These are phyloP conservation scores for Pythium graminicola DNA, from an alignment of 352 stramenopile genomes.

Conservation along the genomic window DNA sequence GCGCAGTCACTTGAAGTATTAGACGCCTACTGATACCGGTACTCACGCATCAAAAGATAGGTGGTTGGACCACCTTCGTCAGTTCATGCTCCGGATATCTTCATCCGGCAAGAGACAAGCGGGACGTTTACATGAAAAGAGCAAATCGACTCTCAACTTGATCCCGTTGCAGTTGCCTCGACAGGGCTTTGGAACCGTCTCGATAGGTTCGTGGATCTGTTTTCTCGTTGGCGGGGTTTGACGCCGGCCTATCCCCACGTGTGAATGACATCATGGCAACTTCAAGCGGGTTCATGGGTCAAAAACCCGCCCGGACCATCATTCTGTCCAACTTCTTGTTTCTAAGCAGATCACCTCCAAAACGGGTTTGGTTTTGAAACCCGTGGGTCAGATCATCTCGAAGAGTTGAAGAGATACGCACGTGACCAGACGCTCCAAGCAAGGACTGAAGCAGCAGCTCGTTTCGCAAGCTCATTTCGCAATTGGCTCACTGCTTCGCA, in stretches of 20 bases:
- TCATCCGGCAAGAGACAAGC: not conserved
- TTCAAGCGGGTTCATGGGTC: slow-evolving; percentile 12
- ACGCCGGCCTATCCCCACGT: slow-evolving; percentile 1
- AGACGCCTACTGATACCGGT: too few species aligned
- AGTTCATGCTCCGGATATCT: slow-evolving; percentile 13
- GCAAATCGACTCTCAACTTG: slow-evolving; percentile 3
- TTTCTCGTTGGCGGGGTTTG: slow-evolving; percentile 1
- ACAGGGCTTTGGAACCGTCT: slow-evolving; percentile 6
- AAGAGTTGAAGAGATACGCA: slow-evolving; percentile 17
- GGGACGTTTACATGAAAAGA: slow-evolving; percentile 2
- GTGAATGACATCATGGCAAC: slow-evolving; percentile 8
- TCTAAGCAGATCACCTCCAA: not conserved
- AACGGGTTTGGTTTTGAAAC: slow-evolving; percentile 1
- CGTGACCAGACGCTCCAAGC: not conserved
- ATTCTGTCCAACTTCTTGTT: not conserved
- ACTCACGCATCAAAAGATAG: slow-evolving; percentile 11
- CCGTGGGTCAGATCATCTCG: slow-evolving; percentile 13
- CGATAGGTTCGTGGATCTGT: slow-evolving; percentile 5
- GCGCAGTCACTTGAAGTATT: slow-evolving; percentile 19
- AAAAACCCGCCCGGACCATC: slow-evolving; percentile 3
- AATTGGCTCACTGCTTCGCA: slow-evolving; percentile 4
- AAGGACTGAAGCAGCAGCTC: slow-evolving; percentile 1
- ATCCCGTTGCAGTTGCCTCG: slow-evolving; percentile 16
- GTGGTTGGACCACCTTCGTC: slow-evolving; percentile 1
- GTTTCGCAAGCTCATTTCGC: slow-evolving; percentile 9